Evolutionary conservation across 2,329 filamentous ascomycete species (phyloP).

Genomic region (Gaeumannomyces sp.): DNA sequence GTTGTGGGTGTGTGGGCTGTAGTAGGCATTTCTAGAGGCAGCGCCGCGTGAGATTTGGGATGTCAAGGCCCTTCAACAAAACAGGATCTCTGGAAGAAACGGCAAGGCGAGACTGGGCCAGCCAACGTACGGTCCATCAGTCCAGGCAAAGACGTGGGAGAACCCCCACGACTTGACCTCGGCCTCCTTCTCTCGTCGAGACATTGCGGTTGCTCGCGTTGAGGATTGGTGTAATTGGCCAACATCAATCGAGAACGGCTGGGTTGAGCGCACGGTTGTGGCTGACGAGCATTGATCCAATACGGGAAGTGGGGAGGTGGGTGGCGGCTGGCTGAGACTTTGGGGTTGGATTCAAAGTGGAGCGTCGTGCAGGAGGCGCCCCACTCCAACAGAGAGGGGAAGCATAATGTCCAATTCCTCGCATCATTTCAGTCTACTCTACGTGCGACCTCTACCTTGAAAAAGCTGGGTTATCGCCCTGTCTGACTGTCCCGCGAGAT

Average conservation of each 20-base stretch:
- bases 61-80: slow-evolving; percentile 7
- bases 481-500: too few species aligned
- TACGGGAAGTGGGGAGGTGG: neutral
- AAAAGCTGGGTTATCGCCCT: neutral
- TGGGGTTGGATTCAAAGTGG: neutral
- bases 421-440: neutral
- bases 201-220: neutral
- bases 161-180: slow-evolving; percentile 67
- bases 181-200: slow-evolving; percentile 33
- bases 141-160: slow-evolving; percentile 64
- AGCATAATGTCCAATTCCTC: neutral
- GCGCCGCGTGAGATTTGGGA: slow-evolving; percentile 1
- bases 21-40: slow-evolving; percentile 54
- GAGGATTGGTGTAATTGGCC: neutral
- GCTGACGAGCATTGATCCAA: neutral
- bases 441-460: neutral
- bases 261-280: neutral
- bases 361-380: neutral
- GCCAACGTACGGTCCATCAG: slow-evolving; percentile 56
- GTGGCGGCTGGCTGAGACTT: neutral
- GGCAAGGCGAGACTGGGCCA: too few species aligned
- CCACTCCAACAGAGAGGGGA: neutral
- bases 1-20: slow-evolving; percentile 59
- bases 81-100: too few species aligned
- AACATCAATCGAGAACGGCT: neutral